Evolutionary conservation across 495 filamentous ascomycete species (phyloP).

Genomic region (Letharia lupina): DNA sequence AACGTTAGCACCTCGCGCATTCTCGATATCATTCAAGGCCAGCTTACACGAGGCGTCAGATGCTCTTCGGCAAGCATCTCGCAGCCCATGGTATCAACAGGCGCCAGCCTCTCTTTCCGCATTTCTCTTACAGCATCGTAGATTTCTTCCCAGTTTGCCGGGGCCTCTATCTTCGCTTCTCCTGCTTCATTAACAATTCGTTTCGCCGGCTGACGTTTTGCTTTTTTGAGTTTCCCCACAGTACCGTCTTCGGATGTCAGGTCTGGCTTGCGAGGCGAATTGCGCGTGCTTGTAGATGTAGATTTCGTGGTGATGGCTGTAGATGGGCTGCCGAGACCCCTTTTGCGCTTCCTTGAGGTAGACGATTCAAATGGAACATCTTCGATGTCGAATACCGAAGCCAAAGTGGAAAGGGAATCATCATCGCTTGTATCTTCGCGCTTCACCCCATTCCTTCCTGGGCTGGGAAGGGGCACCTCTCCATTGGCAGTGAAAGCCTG

Average conservation of each 20-base stretch:
- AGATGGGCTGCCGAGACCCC: constrained; percentile 22
- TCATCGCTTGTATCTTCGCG: constrained; percentile 26
- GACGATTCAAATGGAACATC: constrained; percentile 42
- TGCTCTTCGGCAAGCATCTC: constrained; percentile 58
- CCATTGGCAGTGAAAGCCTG: constrained; percentile 19
- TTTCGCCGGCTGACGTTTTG: constrained; percentile 56
- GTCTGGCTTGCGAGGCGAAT: constrained; percentile 20
- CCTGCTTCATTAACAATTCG: constrained; percentile 51
- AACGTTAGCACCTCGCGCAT: constrained; percentile 1
- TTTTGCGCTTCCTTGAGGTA: constrained; percentile 45
- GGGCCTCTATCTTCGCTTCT: constrained; percentile 51
- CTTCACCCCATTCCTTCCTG: constrained; percentile 23
- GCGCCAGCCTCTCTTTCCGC: constrained; percentile 67
- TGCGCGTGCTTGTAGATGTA: constrained; percentile 16
- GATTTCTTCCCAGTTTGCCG: constrained; percentile 75
- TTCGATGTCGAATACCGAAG: constrained; percentile 51
- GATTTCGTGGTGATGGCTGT: constrained; percentile 27
- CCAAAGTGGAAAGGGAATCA: constrained; percentile 35
- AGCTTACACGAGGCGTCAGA: constrained; percentile 36
- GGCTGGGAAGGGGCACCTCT: constrained; percentile 16
- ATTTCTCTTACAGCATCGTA: constrained; percentile 72
- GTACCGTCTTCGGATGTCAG: constrained; percentile 24
- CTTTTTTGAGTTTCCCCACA: constrained; percentile 31
- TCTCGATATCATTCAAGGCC: not conserved
- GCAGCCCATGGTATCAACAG: constrained; percentile 98